phyloP scores from a whole-genome alignment of 306 rosid species.

The Morella rubra region DNA sequence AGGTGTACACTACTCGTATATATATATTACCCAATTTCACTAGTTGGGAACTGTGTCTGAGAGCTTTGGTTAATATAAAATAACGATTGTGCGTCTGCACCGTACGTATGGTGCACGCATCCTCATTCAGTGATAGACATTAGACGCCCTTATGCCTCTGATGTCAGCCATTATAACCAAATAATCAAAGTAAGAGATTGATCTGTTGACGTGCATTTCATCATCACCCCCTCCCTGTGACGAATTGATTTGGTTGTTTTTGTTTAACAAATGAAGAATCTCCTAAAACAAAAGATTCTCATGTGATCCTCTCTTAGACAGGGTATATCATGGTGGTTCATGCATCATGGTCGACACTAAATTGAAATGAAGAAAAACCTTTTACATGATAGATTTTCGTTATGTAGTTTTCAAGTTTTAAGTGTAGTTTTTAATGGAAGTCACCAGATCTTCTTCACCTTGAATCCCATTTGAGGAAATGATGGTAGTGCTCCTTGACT shows the following conservation, averaged over 20 bases:
- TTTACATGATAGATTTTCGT: neutral
- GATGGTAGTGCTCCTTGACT: slow-evolving; percentile 47
- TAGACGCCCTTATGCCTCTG: slow-evolving; percentile 35
- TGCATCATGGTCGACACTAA: neutral
- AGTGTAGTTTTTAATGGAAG: neutral
- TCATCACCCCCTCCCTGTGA: slow-evolving; percentile 11
- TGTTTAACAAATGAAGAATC: slow-evolving; percentile 12
- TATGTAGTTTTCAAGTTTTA: neutral
- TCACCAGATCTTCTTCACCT: slow-evolving; percentile 16
- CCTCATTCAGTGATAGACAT: slow-evolving; percentile 41
- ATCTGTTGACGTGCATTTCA: slow-evolving; percentile 45
- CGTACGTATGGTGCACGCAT: slow-evolving; percentile 51
- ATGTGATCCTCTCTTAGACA: slow-evolving; percentile 1
- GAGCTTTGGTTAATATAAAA: slow-evolving; percentile 27
- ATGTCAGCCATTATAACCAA: slow-evolving; percentile 43
- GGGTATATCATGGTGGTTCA: neutral
- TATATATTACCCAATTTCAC: slow-evolving; percentile 36
- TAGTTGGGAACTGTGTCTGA: slow-evolving; percentile 7
- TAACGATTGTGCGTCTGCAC: slow-evolving; percentile 43
- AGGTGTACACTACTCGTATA: slow-evolving; percentile 35
- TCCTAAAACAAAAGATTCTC: slow-evolving; percentile 1
- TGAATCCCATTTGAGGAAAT: slow-evolving; percentile 15
- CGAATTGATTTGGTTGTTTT: neutral
- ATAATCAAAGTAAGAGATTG: slow-evolving; percentile 42
- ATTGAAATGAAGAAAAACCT: neutral